These are phyloP conservation scores for Alternaria dauci DNA, from an alignment of 2,329 filamentous ascomycete species.

Conservation along the genomic window DNA sequence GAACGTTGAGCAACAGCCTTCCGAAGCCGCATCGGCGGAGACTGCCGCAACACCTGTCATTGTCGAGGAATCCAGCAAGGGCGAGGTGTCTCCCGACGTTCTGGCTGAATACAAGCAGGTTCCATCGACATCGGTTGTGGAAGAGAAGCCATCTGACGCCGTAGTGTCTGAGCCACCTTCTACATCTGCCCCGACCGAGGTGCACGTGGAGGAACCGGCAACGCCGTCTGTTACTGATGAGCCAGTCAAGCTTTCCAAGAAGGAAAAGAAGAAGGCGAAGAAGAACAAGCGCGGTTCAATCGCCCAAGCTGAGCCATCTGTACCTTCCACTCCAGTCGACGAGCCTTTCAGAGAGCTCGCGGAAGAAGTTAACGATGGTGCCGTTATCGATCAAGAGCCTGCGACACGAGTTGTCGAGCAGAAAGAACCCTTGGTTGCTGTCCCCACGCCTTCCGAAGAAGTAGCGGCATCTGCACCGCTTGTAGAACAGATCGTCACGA, in stretches of 20 bases:
- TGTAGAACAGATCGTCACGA: background rate
- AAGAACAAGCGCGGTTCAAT: conserved; percentile 22
- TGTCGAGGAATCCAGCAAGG: background rate
- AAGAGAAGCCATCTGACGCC: background rate
- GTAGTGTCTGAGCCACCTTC: background rate
- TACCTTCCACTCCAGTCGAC: conserved; percentile 11
- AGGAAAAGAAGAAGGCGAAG: conserved; percentile 27
- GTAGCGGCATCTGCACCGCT: background rate
- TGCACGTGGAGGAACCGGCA: background rate
- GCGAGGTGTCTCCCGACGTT: background rate
- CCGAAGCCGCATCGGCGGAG: background rate
- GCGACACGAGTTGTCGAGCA: background rate
- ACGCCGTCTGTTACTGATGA: conserved; percentile 2
- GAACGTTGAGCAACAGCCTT: conserved; percentile 5
- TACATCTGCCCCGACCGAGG: background rate
- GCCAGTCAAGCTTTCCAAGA: conserved; percentile 21
- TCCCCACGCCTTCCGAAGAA: background rate
- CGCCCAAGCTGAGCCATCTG: conserved; percentile 18
- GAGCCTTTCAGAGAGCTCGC: conserved; percentile 7
- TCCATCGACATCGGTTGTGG: background rate
- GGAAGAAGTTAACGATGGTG: background rate
- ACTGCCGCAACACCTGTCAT: background rate
- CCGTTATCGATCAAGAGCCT: background rate
- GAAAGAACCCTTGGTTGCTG: background rate
- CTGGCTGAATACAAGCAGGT: background rate